These are phyloP conservation scores for Hymenoscyphus scutula DNA, from an alignment of 2,329 filamentous ascomycete species.

Conservation along the genomic window DNA sequence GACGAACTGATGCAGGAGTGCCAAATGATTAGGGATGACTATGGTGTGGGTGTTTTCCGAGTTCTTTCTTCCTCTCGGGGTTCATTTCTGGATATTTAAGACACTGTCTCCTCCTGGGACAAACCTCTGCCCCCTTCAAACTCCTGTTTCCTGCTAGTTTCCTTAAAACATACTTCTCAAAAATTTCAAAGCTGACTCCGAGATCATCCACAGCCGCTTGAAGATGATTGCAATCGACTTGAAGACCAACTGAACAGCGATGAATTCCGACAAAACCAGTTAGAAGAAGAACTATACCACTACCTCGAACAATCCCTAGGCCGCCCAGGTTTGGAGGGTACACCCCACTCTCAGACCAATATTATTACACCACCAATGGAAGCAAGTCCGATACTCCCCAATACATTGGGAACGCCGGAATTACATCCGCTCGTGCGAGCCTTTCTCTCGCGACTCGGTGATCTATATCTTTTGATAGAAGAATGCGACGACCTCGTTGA, in stretches of 20 bases:
- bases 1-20: slow-evolving; percentile 14
- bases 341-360: neutral
- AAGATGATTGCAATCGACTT: slow-evolving; percentile 24
- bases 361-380: neutral
- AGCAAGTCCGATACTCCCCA: neutral
- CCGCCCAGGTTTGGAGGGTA: neutral
- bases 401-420: slow-evolving; percentile 9
- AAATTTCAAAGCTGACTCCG: no score
- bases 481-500: slow-evolving; percentile 17
- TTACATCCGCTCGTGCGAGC: slow-evolving; percentile 23
- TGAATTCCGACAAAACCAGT: slow-evolving; percentile 16
- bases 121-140: no score
- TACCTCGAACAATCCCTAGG: neutral
- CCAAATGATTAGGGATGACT: slow-evolving; percentile 21
- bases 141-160: no score
- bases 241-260: slow-evolving; percentile 20
- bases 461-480: slow-evolving; percentile 25
- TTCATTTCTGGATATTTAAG: no score
- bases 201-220: no score
- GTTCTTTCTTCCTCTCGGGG: no score
- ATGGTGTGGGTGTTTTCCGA: no score
- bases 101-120: no score
- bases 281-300: slow-evolving; percentile 18
- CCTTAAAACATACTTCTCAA: no score
- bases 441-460: slow-evolving; percentile 21